These are phyloP conservation scores for Suillus subaureus DNA, from an alignment of 768 basidiomycete species.

Conservation along the genomic window DNA sequence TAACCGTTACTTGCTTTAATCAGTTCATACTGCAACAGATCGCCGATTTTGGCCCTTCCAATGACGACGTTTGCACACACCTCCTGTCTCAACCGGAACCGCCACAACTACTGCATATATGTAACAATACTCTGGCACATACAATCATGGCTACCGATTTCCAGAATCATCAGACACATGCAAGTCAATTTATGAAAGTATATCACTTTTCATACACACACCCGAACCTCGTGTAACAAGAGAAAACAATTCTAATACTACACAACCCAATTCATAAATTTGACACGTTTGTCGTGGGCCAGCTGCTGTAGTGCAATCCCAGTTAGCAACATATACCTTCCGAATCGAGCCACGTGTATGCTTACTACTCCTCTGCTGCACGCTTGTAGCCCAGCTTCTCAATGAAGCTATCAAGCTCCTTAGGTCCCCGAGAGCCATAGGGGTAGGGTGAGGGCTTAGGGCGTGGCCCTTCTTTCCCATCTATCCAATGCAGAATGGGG, in stretches of 20 bases:
- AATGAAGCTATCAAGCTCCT: conserved; percentile 77
- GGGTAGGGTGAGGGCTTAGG: conserved; percentile 81
- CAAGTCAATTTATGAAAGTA: conserved; percentile 10
- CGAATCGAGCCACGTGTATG: conserved; percentile 20
- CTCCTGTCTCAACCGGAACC: conserved; percentile 1
- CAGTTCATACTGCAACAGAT: neutral
- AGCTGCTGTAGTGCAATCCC: conserved; percentile 18
- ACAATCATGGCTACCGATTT: conserved; percentile 4
- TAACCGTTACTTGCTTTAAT: neutral
- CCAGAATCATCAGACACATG: conserved; percentile 9
- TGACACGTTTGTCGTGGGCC: conserved; percentile 30
- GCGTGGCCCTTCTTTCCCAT: conserved; percentile 63
- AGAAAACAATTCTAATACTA: neutral
- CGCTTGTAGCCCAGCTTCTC: conserved; percentile 78
- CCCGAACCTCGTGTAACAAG: conserved; percentile 1
- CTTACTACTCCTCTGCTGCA: conserved; percentile 71
- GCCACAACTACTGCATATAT: neutral
- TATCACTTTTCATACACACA: conserved; percentile 11
- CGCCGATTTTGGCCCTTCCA: conserved; percentile 3
- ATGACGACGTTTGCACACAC: neutral
- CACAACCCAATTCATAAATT: conserved; percentile 21
- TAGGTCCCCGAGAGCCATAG: conserved; percentile 96
- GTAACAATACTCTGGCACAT: neutral
- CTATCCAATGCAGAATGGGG: conserved; percentile 95
- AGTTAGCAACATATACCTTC: neutral